Evolutionary conservation across 345 rosid species (phyloP).

Genomic region (Lumnitzera littorea): DNA sequence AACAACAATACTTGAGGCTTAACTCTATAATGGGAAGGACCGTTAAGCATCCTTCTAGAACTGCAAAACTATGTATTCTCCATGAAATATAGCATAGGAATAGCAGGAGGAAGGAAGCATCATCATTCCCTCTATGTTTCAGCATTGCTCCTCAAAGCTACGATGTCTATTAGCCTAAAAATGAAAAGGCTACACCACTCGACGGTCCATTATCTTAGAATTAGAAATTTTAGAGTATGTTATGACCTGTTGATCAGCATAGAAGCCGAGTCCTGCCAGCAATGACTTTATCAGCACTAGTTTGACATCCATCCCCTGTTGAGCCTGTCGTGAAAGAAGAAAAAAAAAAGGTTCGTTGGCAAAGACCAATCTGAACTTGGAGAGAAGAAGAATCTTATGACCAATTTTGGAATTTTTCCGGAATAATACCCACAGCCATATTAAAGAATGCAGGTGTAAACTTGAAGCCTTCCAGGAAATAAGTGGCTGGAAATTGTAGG

Average conservation of each 20-base stretch:
- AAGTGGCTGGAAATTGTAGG: slow-evolving; percentile 69
- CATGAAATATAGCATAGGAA: no score
- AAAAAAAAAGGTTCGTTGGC: not conserved
- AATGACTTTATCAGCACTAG: slow-evolving; percentile 30
- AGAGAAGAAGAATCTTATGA: not conserved
- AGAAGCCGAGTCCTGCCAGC: slow-evolving; percentile 44
- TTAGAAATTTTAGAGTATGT: not conserved
- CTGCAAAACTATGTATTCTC: no score
- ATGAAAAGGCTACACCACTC: not conserved
- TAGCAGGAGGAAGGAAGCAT: no score
- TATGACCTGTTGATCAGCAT: slow-evolving; percentile 48
- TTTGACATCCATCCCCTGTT: slow-evolving; percentile 40
- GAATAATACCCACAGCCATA: slow-evolving; percentile 59
- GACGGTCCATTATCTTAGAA: not conserved
- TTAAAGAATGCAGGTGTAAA: slow-evolving; percentile 83
- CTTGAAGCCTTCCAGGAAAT: slow-evolving; percentile 81
- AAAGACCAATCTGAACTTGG: not conserved
- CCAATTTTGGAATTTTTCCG: not conserved
- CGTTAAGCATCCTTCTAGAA: no score
- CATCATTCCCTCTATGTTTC: no score
- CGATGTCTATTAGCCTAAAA: no score
- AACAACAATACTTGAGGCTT: no score
- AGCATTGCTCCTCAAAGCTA: no score
- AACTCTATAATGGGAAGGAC: no score
- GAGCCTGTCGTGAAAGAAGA: slow-evolving; percentile 6